phyloP scores from a whole-genome alignment of 805 yeast genomes.

The Millerago galiae region DNA sequence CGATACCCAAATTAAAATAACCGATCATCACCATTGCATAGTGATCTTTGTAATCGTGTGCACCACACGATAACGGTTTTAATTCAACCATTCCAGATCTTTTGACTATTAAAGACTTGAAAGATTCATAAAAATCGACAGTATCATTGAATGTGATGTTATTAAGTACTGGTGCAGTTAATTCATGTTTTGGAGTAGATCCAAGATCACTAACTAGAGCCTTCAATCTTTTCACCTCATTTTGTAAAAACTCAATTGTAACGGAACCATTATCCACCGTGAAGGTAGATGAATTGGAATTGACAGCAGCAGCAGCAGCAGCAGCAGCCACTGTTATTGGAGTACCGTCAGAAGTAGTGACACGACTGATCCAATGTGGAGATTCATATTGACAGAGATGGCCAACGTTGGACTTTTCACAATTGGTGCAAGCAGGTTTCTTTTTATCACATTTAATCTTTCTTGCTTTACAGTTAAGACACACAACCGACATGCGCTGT shows the following conservation, averaged over 20 bases:
- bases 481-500: slow-evolving; percentile 33
- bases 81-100: slow-evolving; percentile 23
- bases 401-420: slow-evolving; percentile 26
- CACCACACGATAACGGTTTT: slow-evolving; percentile 18
- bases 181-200: background rate
- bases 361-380: slow-evolving; percentile 23
- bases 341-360: slow-evolving; percentile 9
- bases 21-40: slow-evolving; percentile 18
- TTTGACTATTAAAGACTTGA: slow-evolving; percentile 17
- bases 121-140: slow-evolving; percentile 16
- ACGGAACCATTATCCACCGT: too few relatives aligned
- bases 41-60: slow-evolving; percentile 19
- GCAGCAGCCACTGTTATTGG: slow-evolving; percentile 6
- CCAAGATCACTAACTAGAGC: background rate
- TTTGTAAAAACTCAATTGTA: slow-evolving; percentile 1
- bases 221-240: slow-evolving; percentile 2
- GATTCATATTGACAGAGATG: slow-evolving; percentile 23
- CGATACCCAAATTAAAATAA: slow-evolving; percentile 16
- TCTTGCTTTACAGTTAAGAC: slow-evolving; percentile 31
- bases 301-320: too few relatives aligned
- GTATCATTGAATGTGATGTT: slow-evolving; percentile 8
- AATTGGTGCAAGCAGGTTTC: slow-evolving; percentile 30
- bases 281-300: too few relatives aligned
- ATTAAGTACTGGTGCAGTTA: background rate
- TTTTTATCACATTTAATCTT: slow-evolving; percentile 38